These are phyloP conservation scores for Blumeria graminis DNA, from an alignment of 2,329 filamentous ascomycete genomes.

Conservation along the genomic window DNA sequence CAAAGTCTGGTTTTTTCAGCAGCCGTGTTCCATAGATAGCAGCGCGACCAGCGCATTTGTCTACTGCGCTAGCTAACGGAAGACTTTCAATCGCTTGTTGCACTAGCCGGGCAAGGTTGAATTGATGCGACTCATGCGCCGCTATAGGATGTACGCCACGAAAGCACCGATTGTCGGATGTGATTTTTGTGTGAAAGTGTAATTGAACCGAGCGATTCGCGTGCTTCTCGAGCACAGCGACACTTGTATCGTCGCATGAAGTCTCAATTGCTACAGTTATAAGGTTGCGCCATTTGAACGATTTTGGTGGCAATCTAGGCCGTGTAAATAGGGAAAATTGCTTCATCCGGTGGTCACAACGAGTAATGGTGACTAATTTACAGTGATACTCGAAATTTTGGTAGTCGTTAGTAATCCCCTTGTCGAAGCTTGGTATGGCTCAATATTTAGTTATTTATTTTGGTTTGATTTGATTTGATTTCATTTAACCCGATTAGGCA, in stretches of 20 bases:
- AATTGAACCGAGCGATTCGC: constrained; percentile 24
- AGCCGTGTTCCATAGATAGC: constrained; percentile 15
- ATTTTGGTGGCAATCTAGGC: too few species aligned
- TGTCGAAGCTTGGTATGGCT: too few species aligned
- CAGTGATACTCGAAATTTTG: too few species aligned
- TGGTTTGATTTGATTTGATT: too few species aligned
- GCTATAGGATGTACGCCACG: constrained; percentile 58
- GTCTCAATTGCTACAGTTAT: constrained; percentile 54
- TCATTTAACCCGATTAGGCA: too few species aligned
- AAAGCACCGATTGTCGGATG: constrained; percentile 51
- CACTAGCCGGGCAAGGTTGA: constrained; percentile 43
- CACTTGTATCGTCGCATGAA: constrained; percentile 82
- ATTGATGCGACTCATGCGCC: constrained; percentile 53
- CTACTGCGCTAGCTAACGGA: constrained; percentile 9
- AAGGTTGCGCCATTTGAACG: constrained; percentile 15
- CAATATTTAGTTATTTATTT: too few species aligned
- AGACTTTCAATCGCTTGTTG: constrained; percentile 34
- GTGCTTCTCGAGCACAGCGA: constrained; percentile 48
- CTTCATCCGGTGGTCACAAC: too few species aligned
- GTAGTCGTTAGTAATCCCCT: too few species aligned
- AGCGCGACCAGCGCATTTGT: constrained; percentile 7
- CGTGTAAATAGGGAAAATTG: too few species aligned
- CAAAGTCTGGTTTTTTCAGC: constrained; percentile 39
- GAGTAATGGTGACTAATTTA: too few species aligned
- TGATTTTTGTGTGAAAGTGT: constrained; percentile 60